Evolutionary conservation across 2,329 filamentous ascomycete species (phyloP).

Genomic region (Aspergillus puulaauensis): DNA sequence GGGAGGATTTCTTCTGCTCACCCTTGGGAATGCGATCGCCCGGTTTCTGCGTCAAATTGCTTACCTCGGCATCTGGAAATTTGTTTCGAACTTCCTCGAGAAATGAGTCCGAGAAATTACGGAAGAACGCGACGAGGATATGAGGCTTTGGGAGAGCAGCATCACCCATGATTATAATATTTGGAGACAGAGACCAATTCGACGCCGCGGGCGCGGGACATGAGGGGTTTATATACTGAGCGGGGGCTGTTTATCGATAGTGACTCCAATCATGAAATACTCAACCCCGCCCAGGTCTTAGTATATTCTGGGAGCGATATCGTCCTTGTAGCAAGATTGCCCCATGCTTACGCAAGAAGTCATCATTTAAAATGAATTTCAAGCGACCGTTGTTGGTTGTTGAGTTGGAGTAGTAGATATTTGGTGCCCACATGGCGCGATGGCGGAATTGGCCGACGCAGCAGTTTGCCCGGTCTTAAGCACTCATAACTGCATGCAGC

Average conservation of each 20-base stretch:
- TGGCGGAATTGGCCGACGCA: background rate
- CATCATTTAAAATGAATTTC: background rate
- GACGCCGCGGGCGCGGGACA: background rate
- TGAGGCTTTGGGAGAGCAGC: constrained; percentile 17
- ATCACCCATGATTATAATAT: constrained; percentile 23
- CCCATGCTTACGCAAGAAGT: constrained; percentile 2
- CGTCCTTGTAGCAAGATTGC: background rate
- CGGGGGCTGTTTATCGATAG: background rate
- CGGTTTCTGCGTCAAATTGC: constrained; percentile 12
- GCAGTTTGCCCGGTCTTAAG: background rate
- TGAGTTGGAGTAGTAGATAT: background rate
- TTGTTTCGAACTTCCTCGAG: constrained; percentile 19
- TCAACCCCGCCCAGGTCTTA: background rate
- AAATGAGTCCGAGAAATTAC: constrained; percentile 16
- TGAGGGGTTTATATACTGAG: background rate
- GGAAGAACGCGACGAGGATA: constrained; percentile 24
- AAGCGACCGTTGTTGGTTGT: background rate
- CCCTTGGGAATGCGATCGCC: constrained; percentile 23
- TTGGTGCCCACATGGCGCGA: background rate
- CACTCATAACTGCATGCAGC: background rate
- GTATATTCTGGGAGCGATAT: background rate
- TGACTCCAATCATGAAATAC: background rate
- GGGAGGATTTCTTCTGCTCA: constrained; percentile 6
- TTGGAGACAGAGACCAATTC: background rate
- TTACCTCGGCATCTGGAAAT: constrained; percentile 25